Conservation (phyloP, 2,329 filamentous ascomycete genomes). For the Hypoxylon sp. region DNA sequence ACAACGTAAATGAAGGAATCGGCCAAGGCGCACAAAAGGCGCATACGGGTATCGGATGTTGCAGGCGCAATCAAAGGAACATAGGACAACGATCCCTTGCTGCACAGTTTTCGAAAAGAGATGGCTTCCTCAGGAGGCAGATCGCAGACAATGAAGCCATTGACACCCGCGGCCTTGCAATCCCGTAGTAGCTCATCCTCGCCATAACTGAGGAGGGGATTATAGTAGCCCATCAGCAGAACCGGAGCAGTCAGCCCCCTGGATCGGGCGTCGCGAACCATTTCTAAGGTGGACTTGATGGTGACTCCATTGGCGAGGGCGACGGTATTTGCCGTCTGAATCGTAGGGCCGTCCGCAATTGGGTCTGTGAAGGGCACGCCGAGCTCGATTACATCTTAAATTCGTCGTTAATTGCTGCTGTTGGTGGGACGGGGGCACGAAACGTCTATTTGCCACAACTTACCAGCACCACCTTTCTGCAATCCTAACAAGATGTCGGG, state of each 20-base stretch:
- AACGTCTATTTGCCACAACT: conserved; percentile 49
- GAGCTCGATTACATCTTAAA: conserved; percentile 89
- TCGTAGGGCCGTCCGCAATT: conserved; percentile 96
- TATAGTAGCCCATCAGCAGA: conserved; percentile 99
- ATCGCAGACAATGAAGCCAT: conserved; percentile 97
- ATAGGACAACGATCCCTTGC: conserved; percentile 86
- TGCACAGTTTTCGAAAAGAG: conserved; percentile 88
- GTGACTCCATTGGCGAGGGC: conserved; percentile 92
- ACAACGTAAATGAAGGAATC: conserved; percentile 99
- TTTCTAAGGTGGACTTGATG: conserved; percentile 81
- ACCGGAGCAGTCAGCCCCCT: conserved; percentile 85
- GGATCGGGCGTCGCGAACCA: conserved; percentile 84
- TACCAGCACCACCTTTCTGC: conserved; percentile 92
- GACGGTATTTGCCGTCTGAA: conserved; percentile 93
- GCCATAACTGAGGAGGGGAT: conserved; percentile 92
- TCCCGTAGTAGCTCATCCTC: conserved; percentile 90
- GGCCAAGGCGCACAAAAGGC: conserved; percentile 93
- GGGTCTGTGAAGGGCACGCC: conserved; percentile 98
- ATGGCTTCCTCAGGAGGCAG: conserved; percentile 95
- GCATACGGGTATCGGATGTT: conserved; percentile 94
- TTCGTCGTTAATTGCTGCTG: conserved; percentile 25
- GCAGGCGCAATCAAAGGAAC: conserved; percentile 96
- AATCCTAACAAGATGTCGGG: conserved; percentile 87
- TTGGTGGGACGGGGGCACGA: too few relatives aligned
- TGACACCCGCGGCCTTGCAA: conserved; percentile 85